A percentile compares a stretch with the other conserved stretches of the same genome.
Evolutionary conservation across 1,139 yeast genomes (phyloP).

Genomic region (Pichia sp.): DNA sequence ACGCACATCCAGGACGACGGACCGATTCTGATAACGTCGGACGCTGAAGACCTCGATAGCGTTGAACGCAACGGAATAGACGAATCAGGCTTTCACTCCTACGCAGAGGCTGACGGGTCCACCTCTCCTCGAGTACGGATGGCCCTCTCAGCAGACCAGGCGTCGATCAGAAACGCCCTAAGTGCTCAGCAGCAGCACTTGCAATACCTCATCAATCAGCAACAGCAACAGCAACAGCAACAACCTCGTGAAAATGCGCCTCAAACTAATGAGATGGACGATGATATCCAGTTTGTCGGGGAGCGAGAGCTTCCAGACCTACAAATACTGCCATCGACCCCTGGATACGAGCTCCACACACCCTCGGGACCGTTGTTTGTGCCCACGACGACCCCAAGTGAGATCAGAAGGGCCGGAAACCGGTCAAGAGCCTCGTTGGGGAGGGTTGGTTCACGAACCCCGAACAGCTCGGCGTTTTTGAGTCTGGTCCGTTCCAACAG

Average conservation of each 20-base stretch:
- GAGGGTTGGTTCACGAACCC: not conserved
- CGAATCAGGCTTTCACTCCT: not conserved
- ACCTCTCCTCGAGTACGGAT: not conserved
- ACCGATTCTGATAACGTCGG: slow-evolving; percentile 16
- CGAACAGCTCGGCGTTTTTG: not conserved
- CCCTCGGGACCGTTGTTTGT: slow-evolving; percentile 15
- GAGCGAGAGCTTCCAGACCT: slow-evolving; percentile 18
- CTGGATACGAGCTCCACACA: slow-evolving; percentile 11
- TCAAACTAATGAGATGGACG: slow-evolving; percentile 15
- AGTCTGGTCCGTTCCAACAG: not conserved
- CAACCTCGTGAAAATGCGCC: too few relatives aligned
- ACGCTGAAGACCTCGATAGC: slow-evolving; percentile 8
- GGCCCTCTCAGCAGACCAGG: slow-evolving; percentile 10
- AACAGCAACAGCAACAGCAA: not conserved
- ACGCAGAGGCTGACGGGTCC: slow-evolving; percentile 9
- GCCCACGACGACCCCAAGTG: slow-evolving; percentile 4
- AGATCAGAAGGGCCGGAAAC: slow-evolving; percentile 8
- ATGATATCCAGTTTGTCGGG: slow-evolving; percentile 24
- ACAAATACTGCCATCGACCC: slow-evolving; percentile 7
- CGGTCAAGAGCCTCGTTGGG: not conserved
- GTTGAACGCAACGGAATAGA: not conserved
- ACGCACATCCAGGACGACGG: slow-evolving; percentile 9
- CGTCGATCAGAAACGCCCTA: slow-evolving; percentile 5
- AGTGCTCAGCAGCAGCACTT: slow-evolving; percentile 5
- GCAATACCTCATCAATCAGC: not conserved